Evolutionary conservation across 495 filamentous ascomycete genomes (phyloP).

Genomic region (Acidiella bohemica): DNA sequence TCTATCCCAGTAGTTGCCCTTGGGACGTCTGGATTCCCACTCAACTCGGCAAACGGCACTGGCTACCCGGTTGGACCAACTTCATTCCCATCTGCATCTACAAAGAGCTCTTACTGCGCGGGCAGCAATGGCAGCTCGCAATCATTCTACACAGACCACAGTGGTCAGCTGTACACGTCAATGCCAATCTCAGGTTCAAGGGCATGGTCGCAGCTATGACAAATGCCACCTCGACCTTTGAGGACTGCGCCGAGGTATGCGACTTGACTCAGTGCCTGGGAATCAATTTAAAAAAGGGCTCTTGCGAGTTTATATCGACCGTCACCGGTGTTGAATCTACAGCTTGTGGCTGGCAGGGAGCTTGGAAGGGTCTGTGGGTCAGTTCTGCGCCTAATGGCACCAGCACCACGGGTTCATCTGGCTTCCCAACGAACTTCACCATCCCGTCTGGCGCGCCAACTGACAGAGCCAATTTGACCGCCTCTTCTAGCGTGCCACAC

Average conservation of each 20-base stretch:
- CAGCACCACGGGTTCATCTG: too few species aligned
- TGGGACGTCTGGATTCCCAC: not conserved
- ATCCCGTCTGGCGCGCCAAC: too few species aligned
- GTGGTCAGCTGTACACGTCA: constrained; percentile 2
- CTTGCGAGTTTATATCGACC: not conserved
- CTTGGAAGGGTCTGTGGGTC: too few species aligned
- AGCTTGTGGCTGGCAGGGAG: too few species aligned
- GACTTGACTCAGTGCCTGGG: not conserved
- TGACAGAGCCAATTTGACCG: too few species aligned
- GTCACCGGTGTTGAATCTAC: too few species aligned
- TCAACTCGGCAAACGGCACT: not conserved
- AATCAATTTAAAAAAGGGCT: not conserved
- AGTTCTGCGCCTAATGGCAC: too few species aligned
- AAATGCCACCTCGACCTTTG: not conserved
- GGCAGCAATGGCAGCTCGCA: not conserved
- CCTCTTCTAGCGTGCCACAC: too few species aligned
- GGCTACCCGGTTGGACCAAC: not conserved
- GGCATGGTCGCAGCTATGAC: not conserved
- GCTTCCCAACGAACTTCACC: too few species aligned
- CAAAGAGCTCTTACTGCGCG: not conserved
- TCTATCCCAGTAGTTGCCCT: not conserved
- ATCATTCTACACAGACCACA: not conserved
- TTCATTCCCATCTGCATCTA: not conserved
- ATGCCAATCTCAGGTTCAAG: not conserved
- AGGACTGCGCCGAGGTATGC: not conserved